phyloP scores from a whole-genome alignment of 176 grass and related monocot genomes.

The Dactylis glomerata region DNA sequence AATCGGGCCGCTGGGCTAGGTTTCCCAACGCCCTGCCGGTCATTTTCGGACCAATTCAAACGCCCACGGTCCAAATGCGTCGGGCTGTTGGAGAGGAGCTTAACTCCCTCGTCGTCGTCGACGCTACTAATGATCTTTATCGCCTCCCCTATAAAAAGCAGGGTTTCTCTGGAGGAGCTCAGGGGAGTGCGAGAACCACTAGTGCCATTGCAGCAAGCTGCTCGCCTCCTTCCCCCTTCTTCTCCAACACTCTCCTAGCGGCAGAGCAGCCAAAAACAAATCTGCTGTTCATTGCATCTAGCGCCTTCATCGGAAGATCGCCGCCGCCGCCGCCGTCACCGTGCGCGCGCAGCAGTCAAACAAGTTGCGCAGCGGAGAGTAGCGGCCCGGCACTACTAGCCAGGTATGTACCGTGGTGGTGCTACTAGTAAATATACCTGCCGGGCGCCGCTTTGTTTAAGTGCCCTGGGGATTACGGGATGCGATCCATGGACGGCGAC shows the following conservation, averaged over 20 bases:
- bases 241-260: no score
- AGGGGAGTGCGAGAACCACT: conserved; percentile 6
- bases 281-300: no score
- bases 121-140: not conserved
- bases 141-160: conserved; percentile 23
- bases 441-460: not conserved
- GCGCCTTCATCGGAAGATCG: not conserved
- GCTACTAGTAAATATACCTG: no score
- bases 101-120: not conserved
- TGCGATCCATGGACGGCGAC: not conserved
- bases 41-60: no score
- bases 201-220: not conserved
- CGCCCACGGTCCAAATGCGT: no score
- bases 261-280: no score
- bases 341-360: not conserved
- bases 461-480: not conserved
- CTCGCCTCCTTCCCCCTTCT: not conserved
- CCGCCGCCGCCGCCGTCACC: not conserved
- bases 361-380: not conserved
- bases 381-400: conserved; percentile 14
- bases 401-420: conserved; percentile 17
- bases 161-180: not conserved
- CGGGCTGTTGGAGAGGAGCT: no score
- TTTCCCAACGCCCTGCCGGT: no score
- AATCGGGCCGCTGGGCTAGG: no score